Evolutionary conservation across 1,284 basidiomycete genomes (phyloP), one percentile per base, ranked within the genome.

Genomic region (Hypsizygus ulmarius): DNA sequence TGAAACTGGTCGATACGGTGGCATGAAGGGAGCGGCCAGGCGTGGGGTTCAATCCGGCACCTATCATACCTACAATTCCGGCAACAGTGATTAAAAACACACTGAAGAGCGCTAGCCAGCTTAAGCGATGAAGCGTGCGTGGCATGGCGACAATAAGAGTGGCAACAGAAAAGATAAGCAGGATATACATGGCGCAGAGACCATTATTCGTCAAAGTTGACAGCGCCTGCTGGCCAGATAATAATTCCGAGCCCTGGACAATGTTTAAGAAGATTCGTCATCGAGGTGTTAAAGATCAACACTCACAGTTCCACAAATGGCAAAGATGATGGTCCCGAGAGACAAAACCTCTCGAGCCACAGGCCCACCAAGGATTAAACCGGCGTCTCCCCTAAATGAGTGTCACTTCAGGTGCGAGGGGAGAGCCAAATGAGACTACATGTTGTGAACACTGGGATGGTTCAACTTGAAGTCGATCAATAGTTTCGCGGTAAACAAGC

Each of bases 401-500:
- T 10, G 41, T 52, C 16, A 49, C 21, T 18, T 27, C 15, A 34
- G 4, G 39, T 6, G 15, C 25, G 33, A 34, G 8, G 3, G 18
- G 4, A 21, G 19, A 10, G 35, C 11, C 27, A 14, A 14, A 3
- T 7, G 3, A 18, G 38, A 52, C 64, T 68, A 77, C 73, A 81
- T 79, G 50, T 68, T 79, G 53, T 82, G 79, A 3, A 79, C 77
- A 19, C 70, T 67, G 3, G 75, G 77, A 54, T 81, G 78, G 49
- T 77, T 77, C 12, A 78, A 50, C 61, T 80, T 81, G 69, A 82
- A 81, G 59, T 78, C 73, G 42, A 80, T 70, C 29, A 80, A 64
- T 3, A 79, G 60, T 53, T 79, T 79, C 5, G 78, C 73, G 0
- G 78, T 80, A 54, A 72, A 78, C 3, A 76, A 59, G 3, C 68